A percentile compares a stretch with the other conserved stretches of the same genome.
These are phyloP conservation scores for Neckera pumila DNA, from an alignment of 225 moss, liverwort and hornwort genomes.

Conservation along the genomic window DNA sequence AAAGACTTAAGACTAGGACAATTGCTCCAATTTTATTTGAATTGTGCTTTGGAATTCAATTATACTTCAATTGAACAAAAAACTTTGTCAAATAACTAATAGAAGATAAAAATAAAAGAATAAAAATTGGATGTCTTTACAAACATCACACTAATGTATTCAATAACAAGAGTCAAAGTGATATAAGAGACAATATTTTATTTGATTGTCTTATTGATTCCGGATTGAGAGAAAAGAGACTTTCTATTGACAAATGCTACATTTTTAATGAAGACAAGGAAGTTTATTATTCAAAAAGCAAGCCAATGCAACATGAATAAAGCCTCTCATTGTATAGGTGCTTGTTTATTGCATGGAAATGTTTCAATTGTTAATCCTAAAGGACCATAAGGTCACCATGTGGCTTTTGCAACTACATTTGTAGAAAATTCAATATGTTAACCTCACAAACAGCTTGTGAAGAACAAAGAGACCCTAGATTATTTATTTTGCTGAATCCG, in stretches of 20 bases:
- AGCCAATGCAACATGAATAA: not conserved
- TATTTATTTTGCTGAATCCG: no score
- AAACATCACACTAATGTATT: not conserved
- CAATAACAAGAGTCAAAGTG: not conserved
- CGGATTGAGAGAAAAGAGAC: rapidly evolving
- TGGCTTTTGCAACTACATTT: no score
- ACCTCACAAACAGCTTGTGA: no score
- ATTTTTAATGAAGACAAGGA: not conserved
- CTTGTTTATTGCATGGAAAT: no score
- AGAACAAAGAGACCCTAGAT: no score
- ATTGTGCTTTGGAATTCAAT: not conserved
- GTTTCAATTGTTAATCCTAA: no score
- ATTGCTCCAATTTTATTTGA: not conserved
- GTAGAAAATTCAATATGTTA: no score
- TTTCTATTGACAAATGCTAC: not conserved
- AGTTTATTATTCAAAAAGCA: not conserved
- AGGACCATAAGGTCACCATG: no score
- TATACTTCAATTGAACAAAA: not conserved
- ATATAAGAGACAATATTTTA: not conserved
- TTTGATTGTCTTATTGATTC: no score
- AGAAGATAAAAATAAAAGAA: not conserved
- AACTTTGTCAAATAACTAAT: not conserved
- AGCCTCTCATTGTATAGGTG: not conserved
- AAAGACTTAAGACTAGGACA: not conserved
- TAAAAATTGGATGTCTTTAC: not conserved